Base-by-base conservation (phyloP, 352 stramenopile species). In the Phytopythium mirpurense region DNA sequence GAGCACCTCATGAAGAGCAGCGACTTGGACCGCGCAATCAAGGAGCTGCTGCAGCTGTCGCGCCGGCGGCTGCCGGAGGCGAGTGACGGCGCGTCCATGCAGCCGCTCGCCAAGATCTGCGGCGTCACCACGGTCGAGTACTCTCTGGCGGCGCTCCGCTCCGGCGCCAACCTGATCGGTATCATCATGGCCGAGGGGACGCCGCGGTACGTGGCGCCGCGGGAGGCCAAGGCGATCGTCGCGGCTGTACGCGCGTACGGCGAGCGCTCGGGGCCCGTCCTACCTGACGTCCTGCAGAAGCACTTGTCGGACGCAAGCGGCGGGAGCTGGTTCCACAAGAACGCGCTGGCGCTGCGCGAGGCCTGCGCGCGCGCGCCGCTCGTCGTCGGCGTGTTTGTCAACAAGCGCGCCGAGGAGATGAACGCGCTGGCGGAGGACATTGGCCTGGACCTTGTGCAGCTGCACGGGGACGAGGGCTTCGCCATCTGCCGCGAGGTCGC, bases 1-100 rank as follows among this genome's bases (percentile, higher is more conserved):
- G 97, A 99, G 78, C 97, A 89, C 42, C 83, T 99, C 19, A 99
- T 99, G 97, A 90, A 97, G 63, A 95, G 93, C 31, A 71, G 80
- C 12, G 85, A 99, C 72, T 86, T 96, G 18, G 68, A 57, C 7
- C 66, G 57, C 18, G 95, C 91, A 16, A 96, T 99, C 68, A 68
- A 81, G 26, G 67, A 78, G n/a, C 72, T 92, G 5, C 62, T 92
- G 65, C 66, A 67, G 10, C 56, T 60, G 16, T 62, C 56, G 23
- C 57, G 41, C 26, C 65, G 58, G 8, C 68, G 61, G 12, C 66
- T 67, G 29, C 68, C 60, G 19, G 68, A 73, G 52, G 59, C 60
- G 29, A 52, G 58, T 14, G 64, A 66, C 16, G 51, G 75, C 8
- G 23, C 57, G 23, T 56, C 72, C 6, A 29, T 62, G 0, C 67